phyloP scores from a whole-genome alignment of 2,329 filamentous ascomycete species.

The Apiospora kogelbergensis region DNA sequence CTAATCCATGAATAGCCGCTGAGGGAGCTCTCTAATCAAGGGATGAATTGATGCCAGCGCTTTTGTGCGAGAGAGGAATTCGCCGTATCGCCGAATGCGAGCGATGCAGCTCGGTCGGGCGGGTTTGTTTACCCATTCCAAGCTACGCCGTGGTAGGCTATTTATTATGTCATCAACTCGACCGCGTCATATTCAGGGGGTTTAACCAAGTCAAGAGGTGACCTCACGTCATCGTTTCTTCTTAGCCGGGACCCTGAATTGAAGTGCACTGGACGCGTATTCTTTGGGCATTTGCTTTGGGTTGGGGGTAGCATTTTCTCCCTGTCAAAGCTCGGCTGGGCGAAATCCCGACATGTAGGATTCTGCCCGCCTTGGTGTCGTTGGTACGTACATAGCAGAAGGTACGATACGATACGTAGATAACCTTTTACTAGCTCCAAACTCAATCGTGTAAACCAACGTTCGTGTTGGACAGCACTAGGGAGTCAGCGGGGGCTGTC shows the following conservation, averaged over 20 bases:
- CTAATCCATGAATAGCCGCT: background rate
- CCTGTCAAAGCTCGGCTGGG: background rate
- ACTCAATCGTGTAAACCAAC: conserved; percentile 1
- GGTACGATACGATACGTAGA: background rate
- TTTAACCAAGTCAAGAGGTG: background rate
- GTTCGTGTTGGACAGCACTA: background rate
- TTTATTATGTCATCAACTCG: background rate
- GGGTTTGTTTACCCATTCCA: background rate
- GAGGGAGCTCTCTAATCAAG: background rate
- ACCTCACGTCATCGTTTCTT: background rate
- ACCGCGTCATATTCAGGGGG: background rate
- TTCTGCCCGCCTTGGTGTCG: background rate
- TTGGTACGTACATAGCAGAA: no score
- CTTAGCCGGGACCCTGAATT: conserved; percentile 1
- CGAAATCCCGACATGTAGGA: background rate
- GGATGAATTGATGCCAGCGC: background rate
- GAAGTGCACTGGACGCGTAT: background rate
- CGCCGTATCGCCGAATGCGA: no score
- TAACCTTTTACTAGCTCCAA: background rate
- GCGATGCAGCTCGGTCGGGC: background rate
- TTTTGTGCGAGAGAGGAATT: background rate
- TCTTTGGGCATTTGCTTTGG: background rate
- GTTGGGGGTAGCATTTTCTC: background rate
- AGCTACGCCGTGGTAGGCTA: background rate
- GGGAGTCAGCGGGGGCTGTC: background rate